phyloP scores from a whole-genome alignment of 1,284 basidiomycete species.

The Ceratobasidium sp. region DNA sequence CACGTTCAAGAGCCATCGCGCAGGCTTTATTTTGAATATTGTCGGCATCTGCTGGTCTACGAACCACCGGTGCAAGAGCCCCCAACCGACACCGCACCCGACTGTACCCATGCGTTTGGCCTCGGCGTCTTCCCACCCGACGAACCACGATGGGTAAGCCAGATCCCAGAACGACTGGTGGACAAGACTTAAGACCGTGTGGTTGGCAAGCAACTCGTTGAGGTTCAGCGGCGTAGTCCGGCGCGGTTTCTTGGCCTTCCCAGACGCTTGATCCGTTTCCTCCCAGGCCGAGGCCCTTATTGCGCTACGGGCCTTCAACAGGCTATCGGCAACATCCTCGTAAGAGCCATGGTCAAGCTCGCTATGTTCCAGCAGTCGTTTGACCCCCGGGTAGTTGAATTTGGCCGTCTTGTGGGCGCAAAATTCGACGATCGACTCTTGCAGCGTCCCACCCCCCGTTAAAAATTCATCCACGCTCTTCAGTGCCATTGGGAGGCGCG shows the following conservation, averaged over 20 bases:
- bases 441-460: no score
- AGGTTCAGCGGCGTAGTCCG: no score
- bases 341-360: background rate
- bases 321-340: background rate
- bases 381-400: background rate
- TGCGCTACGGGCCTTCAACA: background rate
- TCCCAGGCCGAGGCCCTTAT: background rate
- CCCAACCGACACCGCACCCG: background rate
- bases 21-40: background rate
- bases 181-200: background rate
- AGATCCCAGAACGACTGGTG: background rate
- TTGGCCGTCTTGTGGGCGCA: background rate
- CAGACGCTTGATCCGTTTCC: background rate
- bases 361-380: background rate
- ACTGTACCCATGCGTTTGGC: background rate
- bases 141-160: background rate
- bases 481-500: no score
- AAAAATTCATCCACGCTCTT: no score
- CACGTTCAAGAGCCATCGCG: background rate
- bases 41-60: background rate
- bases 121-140: background rate
- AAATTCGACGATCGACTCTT: background rate
- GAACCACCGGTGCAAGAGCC: background rate
- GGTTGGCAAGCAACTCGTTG: background rate
- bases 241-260: background rate